Base-by-base conservation (phyloP, 371 early-diverging fungal species). In the Blakeslea trispora region DNA sequence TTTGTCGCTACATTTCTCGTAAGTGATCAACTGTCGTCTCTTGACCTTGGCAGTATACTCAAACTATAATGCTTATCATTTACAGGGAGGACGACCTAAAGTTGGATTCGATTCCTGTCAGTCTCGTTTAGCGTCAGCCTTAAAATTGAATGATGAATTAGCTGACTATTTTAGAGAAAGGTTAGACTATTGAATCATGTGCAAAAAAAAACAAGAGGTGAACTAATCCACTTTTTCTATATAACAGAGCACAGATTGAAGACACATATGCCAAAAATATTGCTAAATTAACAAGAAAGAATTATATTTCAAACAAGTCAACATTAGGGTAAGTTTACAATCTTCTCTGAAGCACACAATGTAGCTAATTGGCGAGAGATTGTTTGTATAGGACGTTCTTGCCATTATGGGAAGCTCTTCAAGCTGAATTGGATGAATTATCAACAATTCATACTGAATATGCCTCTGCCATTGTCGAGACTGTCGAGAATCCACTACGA, bases 161-260 rank as follows among this genome's bases (percentile, higher is more conserved):
- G 84, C 84, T n/a, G 80, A 81, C 40, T 84, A 84, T 48, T 78
- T 81, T 53, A 73, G 65, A 62, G 82, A 84, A 49, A 70, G 82
- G 84, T 81, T 77, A 51, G 23, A 37, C 21, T 19, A 40, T 40
- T n/a, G n/a, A n/a, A n/a, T n/a, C n/a, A n/a, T n/a, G n/a, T n/a
- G n/a, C n/a, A n/a, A n/a, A n/a, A n/a, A n/a, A n/a, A n/a, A 28
- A 37, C 32, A 28, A 39, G n/a, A 48, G 41, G 6, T 13, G 5
- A 45, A 35, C 10, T 19, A 37, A 6, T 2, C 3, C n/a, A 35
- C 19, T 24, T 2, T 2, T 28, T 15, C 14, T 9, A 11, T 19
- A 9, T 5, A 7, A 9, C 21, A 64, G 64, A 6, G 64, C 64
- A n/a, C 59, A 55, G 19, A 51, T 64, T 23, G 64, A 64, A 46